Percentiles rank a stretch among this genome's conserved stretches.
phyloP scores from a whole-genome alignment of 1,284 basidiomycete species.

The Termitomyces sp. region DNA sequence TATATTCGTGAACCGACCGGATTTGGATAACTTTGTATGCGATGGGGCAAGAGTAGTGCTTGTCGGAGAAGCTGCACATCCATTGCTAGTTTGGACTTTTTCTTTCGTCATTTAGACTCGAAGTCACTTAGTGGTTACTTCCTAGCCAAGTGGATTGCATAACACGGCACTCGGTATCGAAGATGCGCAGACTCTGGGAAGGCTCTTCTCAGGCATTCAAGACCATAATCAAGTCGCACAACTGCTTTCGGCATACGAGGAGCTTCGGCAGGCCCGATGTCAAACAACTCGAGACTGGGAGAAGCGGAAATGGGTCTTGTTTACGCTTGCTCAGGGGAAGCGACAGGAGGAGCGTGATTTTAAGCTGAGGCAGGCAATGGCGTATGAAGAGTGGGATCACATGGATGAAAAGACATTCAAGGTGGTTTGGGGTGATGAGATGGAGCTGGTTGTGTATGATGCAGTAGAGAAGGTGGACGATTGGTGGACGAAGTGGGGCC shows the following conservation, averaged over 20 bases:
- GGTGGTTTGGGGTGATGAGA: conserved; percentile 36
- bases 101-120: neutral
- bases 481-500: conserved; percentile 47
- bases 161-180: conserved; percentile 36
- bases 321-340: conserved; percentile 35
- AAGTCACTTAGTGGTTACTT: neutral
- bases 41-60: conserved; percentile 42
- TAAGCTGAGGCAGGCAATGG: conserved; percentile 30
- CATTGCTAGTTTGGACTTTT: conserved; percentile 33
- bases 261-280: conserved; percentile 42
- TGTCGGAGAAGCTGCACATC: conserved; percentile 50
- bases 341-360: conserved; percentile 37
- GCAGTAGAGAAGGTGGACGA: conserved; percentile 40
- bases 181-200: conserved; percentile 49
- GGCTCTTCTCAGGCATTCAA: conserved; percentile 41
- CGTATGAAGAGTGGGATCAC: conserved; percentile 28
- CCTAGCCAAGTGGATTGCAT: conserved; percentile 30
- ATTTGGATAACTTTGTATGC: conserved; percentile 42
- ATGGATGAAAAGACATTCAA: conserved; percentile 35
- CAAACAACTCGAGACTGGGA: conserved; percentile 34
- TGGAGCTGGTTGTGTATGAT: conserved; percentile 36
- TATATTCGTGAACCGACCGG: conserved; percentile 31
- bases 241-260: conserved; percentile 45
- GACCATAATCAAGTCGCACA: conserved; percentile 36
- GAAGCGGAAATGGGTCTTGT: conserved; percentile 35